These are phyloP conservation scores for Anthracocystis panici-leucophaei DNA, from an alignment of 1,284 basidiomycete species.

Conservation along the genomic window DNA sequence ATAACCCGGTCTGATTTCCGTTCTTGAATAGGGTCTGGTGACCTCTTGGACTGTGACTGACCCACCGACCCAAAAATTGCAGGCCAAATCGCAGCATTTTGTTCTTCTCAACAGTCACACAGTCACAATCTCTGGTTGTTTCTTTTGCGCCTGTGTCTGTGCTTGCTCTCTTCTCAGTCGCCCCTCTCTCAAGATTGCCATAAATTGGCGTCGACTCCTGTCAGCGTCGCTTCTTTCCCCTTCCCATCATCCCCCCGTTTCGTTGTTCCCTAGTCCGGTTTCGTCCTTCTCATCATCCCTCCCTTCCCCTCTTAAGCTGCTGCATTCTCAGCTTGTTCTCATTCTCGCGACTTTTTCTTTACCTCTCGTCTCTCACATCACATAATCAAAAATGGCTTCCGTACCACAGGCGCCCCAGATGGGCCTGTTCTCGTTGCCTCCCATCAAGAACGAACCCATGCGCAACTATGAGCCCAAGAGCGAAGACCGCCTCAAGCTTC, in stretches of 20 bases:
- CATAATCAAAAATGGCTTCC: slow-evolving; percentile 38
- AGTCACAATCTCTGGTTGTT: neutral
- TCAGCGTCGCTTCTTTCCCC: neutral
- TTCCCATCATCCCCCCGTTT: slow-evolving; percentile 2
- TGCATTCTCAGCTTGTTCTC: neutral
- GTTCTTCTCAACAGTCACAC: neutral
- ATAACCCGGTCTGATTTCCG: neutral
- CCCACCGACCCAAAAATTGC: neutral
- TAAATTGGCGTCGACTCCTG: slow-evolving; percentile 4
- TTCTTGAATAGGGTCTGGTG: slow-evolving; percentile 18
- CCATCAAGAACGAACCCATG: slow-evolving; percentile 67
- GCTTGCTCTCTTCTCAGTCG: neutral
- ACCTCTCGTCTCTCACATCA: neutral
- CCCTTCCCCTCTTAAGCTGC: slow-evolving; percentile 2
- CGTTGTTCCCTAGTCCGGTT: slow-evolving; percentile 8
- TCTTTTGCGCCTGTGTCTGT: neutral
- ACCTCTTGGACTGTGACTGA: slow-evolving; percentile 9
- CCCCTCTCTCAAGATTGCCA: neutral
- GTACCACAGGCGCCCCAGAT: slow-evolving; percentile 52
- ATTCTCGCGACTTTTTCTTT: neutral
- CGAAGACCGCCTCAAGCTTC: slow-evolving; percentile 80
- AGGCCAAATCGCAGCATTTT: neutral
- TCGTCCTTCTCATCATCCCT: neutral
- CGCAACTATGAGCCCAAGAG: slow-evolving; percentile 83
- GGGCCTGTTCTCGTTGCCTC: slow-evolving; percentile 59